Conservation (phyloP, 257 asterid species). For the Asclepias syriaca region DNA sequence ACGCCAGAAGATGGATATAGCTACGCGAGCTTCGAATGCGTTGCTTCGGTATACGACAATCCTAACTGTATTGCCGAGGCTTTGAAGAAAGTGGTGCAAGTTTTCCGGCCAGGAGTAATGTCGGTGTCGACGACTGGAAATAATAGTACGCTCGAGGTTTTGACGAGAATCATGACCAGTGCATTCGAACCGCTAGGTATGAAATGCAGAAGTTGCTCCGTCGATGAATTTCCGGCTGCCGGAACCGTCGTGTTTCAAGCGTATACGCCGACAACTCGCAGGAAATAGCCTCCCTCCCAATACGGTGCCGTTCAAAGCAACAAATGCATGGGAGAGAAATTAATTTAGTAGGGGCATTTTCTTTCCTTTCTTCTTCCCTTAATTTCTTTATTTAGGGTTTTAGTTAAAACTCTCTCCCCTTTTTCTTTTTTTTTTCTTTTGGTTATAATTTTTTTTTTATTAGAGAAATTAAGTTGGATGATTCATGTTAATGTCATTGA, state of each 20-base stretch:
- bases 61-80: slow-evolving; percentile 31
- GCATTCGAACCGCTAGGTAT: slow-evolving; percentile 69
- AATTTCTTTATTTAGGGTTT: slow-evolving; percentile 22
- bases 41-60: slow-evolving; percentile 50
- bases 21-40: slow-evolving; percentile 86
- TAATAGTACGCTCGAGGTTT: slow-evolving; percentile 33
- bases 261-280: slow-evolving; percentile 33
- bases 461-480: slow-evolving; percentile 28
- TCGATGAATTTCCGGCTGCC: slow-evolving; percentile 58
- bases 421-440: slow-evolving; percentile 11
- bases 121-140: slow-evolving; percentile 64
- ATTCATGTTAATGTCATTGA: slow-evolving; percentile 49
- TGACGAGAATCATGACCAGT: slow-evolving; percentile 45
- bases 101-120: slow-evolving; percentile 65
- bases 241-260: slow-evolving; percentile 74
- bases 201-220: slow-evolving; percentile 63
- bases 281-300: slow-evolving; percentile 25
- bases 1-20: slow-evolving; percentile 98
- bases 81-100: slow-evolving; percentile 50
- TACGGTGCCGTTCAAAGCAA: slow-evolving; percentile 16
- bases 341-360: slow-evolving; percentile 16
- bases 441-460: slow-evolving; percentile 12
- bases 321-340: slow-evolving; percentile 20
- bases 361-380: slow-evolving; percentile 12
- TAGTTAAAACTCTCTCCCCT: slow-evolving; percentile 30